Evolutionary conservation across 2,329 filamentous ascomycete genomes (phyloP).

Genomic region (Stachybotrys elegans): DNA sequence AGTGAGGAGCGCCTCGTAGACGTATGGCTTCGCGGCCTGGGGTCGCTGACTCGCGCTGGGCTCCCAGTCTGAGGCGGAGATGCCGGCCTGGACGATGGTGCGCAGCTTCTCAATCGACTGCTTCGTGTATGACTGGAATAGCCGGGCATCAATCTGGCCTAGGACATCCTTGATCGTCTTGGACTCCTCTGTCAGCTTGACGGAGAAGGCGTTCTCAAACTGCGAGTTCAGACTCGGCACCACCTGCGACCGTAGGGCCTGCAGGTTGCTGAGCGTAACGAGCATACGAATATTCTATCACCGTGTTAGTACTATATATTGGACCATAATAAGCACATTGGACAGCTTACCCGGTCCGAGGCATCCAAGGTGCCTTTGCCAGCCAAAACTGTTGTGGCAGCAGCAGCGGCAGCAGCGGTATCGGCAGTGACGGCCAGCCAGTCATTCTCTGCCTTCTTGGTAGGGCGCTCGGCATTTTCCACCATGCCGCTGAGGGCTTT

Average conservation of each 20-base stretch:
- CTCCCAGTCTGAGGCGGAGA: slow-evolving; percentile 67
- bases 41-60: slow-evolving; percentile 55
- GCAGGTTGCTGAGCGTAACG: slow-evolving; percentile 87
- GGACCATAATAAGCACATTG: neutral
- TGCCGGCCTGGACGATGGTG: slow-evolving; percentile 65
- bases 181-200: slow-evolving; percentile 89
- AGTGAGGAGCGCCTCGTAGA: slow-evolving; percentile 79
- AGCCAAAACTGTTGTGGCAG: slow-evolving; percentile 28
- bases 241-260: slow-evolving; percentile 72
- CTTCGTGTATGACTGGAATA: slow-evolving; percentile 89
- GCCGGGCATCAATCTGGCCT: slow-evolving; percentile 79
- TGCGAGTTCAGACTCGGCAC: slow-evolving; percentile 85
- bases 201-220: slow-evolving; percentile 90
- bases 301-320: slow-evolving; percentile 16
- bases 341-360: slow-evolving; percentile 46
- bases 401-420: slow-evolving; percentile 33
- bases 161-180: slow-evolving; percentile 90
- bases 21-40: slow-evolving; percentile 75
- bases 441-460: slow-evolving; percentile 59
- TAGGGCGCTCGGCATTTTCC: slow-evolving; percentile 81
- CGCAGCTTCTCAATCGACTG: slow-evolving; percentile 66
- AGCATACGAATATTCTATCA: slow-evolving; percentile 83
- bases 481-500: slow-evolving; percentile 94
- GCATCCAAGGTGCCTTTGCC: slow-evolving; percentile 47
- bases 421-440: slow-evolving; percentile 42